Conservation (phyloP, 768 basidiomycete genomes). For the Suillus subalutaceus region DNA sequence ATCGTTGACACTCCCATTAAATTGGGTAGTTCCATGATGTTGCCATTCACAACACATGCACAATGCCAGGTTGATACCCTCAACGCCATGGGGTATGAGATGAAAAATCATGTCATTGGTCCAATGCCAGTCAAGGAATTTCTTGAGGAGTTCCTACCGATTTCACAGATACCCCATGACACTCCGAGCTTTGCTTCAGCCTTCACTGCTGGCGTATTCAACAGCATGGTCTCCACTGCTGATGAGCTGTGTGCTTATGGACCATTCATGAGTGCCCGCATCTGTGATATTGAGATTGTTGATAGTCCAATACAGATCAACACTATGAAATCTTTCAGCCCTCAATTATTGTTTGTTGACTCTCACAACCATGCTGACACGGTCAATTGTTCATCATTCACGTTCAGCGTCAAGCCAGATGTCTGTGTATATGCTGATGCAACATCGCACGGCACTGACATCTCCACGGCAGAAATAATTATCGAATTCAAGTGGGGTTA, state of each 20-base stretch:
- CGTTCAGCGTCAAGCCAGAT: slow-evolving; percentile 15
- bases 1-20: neutral
- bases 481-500: slow-evolving; percentile 16
- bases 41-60: slow-evolving; percentile 9
- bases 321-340: slow-evolving; percentile 4
- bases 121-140: slow-evolving; percentile 15
- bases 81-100: slow-evolving; percentile 7
- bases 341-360: slow-evolving; percentile 6
- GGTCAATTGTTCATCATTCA: neutral
- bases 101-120: slow-evolving; percentile 3
- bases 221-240: neutral
- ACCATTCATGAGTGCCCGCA: slow-evolving; percentile 11
- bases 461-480: slow-evolving; percentile 7
- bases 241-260: neutral
- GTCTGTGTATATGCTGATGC: slow-evolving; percentile 10
- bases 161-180: neutral
- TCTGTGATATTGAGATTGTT: neutral
- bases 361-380: neutral
- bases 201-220: neutral
- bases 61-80: neutral
- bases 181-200: neutral
- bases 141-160: slow-evolving; percentile 9
- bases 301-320: slow-evolving; percentile 5
- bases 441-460: neutral
- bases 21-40: neutral